phyloP scores from a whole-genome alignment of 345 rosid genomes.

The Melaleuca quinquenervia region DNA sequence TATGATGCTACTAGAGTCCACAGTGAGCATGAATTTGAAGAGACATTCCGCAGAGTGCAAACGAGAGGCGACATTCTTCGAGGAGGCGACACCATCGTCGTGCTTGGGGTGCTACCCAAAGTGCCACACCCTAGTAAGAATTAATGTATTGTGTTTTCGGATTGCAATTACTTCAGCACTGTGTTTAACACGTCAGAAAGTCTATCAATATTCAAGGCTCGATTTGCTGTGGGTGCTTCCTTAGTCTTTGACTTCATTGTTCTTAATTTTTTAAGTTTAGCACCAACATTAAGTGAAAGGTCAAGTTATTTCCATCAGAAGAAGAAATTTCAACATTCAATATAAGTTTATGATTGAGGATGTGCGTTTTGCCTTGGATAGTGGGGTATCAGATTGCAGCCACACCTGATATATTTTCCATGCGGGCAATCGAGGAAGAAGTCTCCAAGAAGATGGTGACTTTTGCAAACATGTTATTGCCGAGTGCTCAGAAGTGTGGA shows the following conservation, averaged over 20 bases:
- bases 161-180: not conserved
- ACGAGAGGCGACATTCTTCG: conserved; percentile 39
- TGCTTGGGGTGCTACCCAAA: conserved; percentile 44
- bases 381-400: conserved; percentile 46
- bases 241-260: not conserved
- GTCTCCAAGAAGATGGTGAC: conserved; percentile 25
- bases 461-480: conserved; percentile 27
- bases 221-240: not conserved
- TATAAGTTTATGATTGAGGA: not conserved
- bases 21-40: conserved; percentile 23
- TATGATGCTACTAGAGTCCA: conserved; percentile 50
- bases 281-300: not conserved
- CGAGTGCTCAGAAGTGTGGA: conserved; percentile 33
- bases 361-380: conserved; percentile 6
- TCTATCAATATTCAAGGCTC: not conserved
- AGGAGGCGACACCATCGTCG: conserved; percentile 31
- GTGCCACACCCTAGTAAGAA: conserved; percentile 47
- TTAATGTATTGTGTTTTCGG: not conserved
- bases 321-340: not conserved
- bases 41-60: conserved; percentile 13
- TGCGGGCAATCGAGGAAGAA: conserved; percentile 39
- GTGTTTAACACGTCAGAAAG: not conserved
- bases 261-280: not conserved
- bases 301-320: not conserved
- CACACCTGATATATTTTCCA: conserved; percentile 14